These are phyloP conservation scores for Sporormia fimetaria DNA, from an alignment of 495 filamentous ascomycete genomes.

Conservation along the genomic window DNA sequence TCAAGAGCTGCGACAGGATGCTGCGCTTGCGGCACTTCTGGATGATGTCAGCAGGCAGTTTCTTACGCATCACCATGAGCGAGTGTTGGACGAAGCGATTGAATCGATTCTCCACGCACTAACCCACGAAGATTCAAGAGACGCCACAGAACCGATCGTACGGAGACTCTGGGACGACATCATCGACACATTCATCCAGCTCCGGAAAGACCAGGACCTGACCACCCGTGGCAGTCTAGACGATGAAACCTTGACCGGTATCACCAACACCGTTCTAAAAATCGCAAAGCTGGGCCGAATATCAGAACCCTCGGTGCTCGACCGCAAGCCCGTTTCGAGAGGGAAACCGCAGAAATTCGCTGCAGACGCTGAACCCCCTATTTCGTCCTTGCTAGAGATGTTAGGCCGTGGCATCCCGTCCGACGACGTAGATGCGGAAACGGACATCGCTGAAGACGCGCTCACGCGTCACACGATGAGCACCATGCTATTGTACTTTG, in stretches of 20 bases:
- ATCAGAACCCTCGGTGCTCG: constrained; percentile 60
- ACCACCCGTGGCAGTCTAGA: constrained; percentile 50
- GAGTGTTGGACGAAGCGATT: constrained; percentile 74
- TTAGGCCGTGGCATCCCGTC: constrained; percentile 52
- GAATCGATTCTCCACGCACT: constrained; percentile 74
- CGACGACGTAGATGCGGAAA: constrained; percentile 48
- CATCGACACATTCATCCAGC: constrained; percentile 53
- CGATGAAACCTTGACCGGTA: constrained; percentile 48
- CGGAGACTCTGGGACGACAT: constrained; percentile 76
- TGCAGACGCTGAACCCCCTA: constrained; percentile 36
- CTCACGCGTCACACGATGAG: constrained; percentile 61
- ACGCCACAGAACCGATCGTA: constrained; percentile 68
- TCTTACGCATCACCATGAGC: constrained; percentile 72
- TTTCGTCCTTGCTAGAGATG: constrained; percentile 55
- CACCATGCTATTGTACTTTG: constrained; percentile 73
- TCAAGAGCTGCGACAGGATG: constrained; percentile 77
- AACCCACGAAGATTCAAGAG: constrained; percentile 74
- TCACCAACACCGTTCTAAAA: constrained; percentile 71
- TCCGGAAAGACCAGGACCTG: constrained; percentile 57
- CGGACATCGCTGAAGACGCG: constrained; percentile 61
- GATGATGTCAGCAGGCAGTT: constrained; percentile 94
- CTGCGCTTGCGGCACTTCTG: constrained; percentile 66
- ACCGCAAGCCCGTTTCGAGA: constrained; percentile 43
- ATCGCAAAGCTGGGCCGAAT: constrained; percentile 75
- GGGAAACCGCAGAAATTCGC: constrained; percentile 36